phyloP scores from a whole-genome alignment of 768 basidiomycete genomes.

The Lentinus brumalis region DNA sequence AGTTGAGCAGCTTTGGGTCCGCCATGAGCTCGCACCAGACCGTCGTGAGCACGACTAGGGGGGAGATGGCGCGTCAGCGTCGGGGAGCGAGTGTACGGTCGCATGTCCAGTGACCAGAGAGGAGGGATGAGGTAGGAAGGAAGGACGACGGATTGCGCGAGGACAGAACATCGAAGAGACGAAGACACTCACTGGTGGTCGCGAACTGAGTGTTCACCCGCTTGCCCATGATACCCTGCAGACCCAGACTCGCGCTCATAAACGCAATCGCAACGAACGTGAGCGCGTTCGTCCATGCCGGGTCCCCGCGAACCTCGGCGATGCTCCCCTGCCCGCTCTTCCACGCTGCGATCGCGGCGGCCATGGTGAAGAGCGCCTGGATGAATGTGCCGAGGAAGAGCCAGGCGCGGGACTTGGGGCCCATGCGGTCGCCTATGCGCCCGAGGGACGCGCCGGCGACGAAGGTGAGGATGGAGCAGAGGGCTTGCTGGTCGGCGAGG shows the following conservation, averaged over 20 bases:
- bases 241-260: conserved; percentile 77
- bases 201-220: conserved; percentile 78
- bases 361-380: conserved; percentile 78
- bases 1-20: conserved; percentile 72
- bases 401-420: conserved; percentile 74
- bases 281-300: conserved; percentile 67
- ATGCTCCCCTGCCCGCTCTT: conserved; percentile 61
- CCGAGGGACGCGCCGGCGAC: conserved; percentile 76
- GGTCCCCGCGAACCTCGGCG: conserved; percentile 54
- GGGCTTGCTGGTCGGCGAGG: conserved; percentile 79
- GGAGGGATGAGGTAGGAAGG: not conserved
- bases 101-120: not conserved
- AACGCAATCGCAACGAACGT: conserved; percentile 76
- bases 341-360: conserved; percentile 70
- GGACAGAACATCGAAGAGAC: not conserved
- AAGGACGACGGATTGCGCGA: not conserved
- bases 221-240: conserved; percentile 88
- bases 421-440: conserved; percentile 82
- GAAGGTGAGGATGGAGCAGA: conserved; percentile 80
- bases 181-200: conserved; percentile 59
- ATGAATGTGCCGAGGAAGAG: conserved; percentile 69
- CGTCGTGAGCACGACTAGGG: conserved; percentile 76
- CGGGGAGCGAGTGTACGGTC: not conserved
- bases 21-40: conserved; percentile 89
- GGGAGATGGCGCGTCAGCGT: not conserved